These are phyloP conservation scores for Gnomoniopsis sp. DNA, from an alignment of 2,329 filamentous ascomycete species.

Conservation along the genomic window DNA sequence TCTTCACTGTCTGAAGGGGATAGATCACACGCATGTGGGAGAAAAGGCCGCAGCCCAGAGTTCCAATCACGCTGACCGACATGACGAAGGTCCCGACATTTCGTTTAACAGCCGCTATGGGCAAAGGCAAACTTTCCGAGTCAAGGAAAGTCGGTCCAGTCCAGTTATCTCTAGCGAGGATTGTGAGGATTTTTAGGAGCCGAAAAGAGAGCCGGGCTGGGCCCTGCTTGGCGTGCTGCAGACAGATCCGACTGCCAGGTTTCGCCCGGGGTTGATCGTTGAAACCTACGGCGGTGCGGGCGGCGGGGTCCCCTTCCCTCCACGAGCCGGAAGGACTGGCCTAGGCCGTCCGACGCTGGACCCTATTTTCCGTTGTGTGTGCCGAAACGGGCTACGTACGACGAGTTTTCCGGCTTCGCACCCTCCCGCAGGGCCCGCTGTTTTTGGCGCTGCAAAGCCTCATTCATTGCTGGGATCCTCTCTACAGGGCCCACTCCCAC, in stretches of 20 bases:
- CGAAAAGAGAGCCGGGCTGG: not conserved
- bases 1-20: not conserved
- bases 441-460: constrained; percentile 10
- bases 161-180: not conserved
- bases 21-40: not conserved
- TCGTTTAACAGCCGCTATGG: not conserved
- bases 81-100: not conserved
- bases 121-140: not conserved
- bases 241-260: not conserved
- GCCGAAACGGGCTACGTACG: constrained; percentile 5
- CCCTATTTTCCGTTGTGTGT: not conserved
- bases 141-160: not conserved
- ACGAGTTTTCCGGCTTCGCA: not conserved
- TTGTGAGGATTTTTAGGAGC: not conserved
- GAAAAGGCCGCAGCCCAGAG: not conserved
- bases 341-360: too few relatives aligned
- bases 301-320: not conserved
- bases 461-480: not conserved
- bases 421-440: constrained; percentile 4
- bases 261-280: constrained; percentile 5
- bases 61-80: constrained; percentile 1
- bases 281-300: not conserved
- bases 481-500: not conserved
- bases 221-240: not conserved
- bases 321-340: too few relatives aligned